Evolutionary conservation across 139 green algal genomes (phyloP).

Genomic region (Coelastrella sp.): DNA sequence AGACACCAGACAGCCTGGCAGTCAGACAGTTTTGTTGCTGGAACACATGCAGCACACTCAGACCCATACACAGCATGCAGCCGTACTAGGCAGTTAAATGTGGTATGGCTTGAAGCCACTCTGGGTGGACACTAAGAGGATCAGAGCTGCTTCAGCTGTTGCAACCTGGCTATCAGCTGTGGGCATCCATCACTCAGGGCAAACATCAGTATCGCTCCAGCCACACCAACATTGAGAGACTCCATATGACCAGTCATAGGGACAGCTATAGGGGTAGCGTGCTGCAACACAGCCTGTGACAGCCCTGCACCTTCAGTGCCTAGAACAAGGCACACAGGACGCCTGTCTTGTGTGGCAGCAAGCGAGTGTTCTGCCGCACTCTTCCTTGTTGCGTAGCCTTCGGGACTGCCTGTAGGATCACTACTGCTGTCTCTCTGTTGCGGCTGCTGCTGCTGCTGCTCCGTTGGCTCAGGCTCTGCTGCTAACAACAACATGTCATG

Average conservation of each 20-base stretch:
- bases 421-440: not conserved
- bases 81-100: too few species aligned
- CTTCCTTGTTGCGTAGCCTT: too few species aligned
- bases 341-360: too few species aligned
- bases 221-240: slow-evolving; percentile 84
- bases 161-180: slow-evolving; percentile 18
- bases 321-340: slow-evolving; percentile 78
- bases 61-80: too few species aligned
- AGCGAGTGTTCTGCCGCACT: not conserved
- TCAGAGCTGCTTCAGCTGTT: slow-evolving; percentile 7
- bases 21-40: too few species aligned
- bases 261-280: slow-evolving; percentile 66
- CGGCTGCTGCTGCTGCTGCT: slow-evolving; percentile 29
- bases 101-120: too few species aligned
- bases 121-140: too few species aligned
- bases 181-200: slow-evolving; percentile 48
- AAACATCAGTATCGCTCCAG: slow-evolving; percentile 72
- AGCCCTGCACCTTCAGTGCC: slow-evolving; percentile 86
- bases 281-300: slow-evolving; percentile 50
- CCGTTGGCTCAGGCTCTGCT: slow-evolving; percentile 55
- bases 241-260: slow-evolving; percentile 83
- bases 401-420: too few species aligned
- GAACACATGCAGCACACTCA: too few species aligned
- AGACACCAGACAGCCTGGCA: too few species aligned
- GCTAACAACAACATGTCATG: slow-evolving; percentile 61